Evolutionary conservation across 257 asterid genomes (phyloP).

Genomic region (Forsythia suspensa): DNA sequence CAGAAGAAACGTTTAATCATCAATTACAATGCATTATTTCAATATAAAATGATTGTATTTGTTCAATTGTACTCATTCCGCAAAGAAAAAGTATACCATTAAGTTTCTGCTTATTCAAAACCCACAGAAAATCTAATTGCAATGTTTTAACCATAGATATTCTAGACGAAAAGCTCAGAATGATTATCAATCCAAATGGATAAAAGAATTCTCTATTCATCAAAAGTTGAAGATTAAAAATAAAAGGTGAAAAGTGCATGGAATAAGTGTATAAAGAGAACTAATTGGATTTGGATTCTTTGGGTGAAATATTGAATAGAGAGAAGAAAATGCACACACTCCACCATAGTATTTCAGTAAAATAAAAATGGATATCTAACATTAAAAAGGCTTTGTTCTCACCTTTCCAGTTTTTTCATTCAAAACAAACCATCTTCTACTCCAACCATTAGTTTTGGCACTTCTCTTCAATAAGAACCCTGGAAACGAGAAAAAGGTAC

Average conservation of each 20-base stretch:
- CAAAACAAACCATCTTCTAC: constrained; percentile 92
- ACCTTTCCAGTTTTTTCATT: constrained; percentile 98
- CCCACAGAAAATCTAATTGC: background rate
- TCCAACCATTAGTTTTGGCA: constrained; percentile 87
- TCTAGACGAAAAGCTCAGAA: background rate
- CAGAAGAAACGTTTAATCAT: background rate
- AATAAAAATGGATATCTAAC: background rate
- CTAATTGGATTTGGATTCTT: background rate
- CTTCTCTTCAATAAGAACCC: constrained; percentile 92
- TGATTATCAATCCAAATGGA: background rate
- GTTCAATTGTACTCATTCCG: background rate
- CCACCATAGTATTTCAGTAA: constrained; percentile 10
- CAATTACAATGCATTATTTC: constrained; percentile 2
- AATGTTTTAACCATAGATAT: background rate
- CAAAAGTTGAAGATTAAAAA: background rate
- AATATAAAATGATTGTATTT: background rate
- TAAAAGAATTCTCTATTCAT: background rate
- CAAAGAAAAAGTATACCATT: background rate
- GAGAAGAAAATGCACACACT: constrained; percentile 9
- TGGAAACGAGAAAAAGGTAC: constrained; percentile 29
- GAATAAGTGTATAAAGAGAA: background rate
- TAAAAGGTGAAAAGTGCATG: background rate
- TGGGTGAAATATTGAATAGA: background rate
- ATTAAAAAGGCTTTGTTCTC: constrained; percentile 21
- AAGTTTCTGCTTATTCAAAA: background rate